These are phyloP conservation scores for Penicilliopsis zonata DNA, from an alignment of 495 filamentous ascomycete species.

Conservation along the genomic window DNA sequence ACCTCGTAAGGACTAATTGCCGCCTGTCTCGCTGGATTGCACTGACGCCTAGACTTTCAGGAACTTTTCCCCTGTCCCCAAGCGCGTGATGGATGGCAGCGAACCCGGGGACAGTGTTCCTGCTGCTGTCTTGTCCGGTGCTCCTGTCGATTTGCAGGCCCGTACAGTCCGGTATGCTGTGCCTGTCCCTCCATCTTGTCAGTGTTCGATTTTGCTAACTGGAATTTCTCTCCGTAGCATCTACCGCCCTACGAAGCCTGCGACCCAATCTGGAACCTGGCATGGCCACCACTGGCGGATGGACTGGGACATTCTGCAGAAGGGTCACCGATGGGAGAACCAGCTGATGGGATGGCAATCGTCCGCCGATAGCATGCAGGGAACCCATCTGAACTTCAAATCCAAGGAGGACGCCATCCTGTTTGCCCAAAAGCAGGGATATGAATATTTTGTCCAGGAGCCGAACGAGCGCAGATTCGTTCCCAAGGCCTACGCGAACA, in stretches of 20 bases:
- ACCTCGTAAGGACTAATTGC: slow-evolving; percentile 54
- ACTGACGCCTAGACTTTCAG: slow-evolving; percentile 32
- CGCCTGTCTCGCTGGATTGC: background rate
- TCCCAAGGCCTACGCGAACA: slow-evolving; percentile 93
- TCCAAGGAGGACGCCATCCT: slow-evolving; percentile 87
- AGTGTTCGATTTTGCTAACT: slow-evolving; percentile 3
- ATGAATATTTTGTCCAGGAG: slow-evolving; percentile 98
- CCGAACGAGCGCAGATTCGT: slow-evolving; percentile 76
- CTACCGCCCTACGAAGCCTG: slow-evolving; percentile 77
- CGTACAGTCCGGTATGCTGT: slow-evolving; percentile 81
- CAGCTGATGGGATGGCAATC: slow-evolving; percentile 97
- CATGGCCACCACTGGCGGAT: slow-evolving; percentile 82
- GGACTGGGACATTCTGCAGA: slow-evolving; percentile 91
- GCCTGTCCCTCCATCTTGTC: too few species aligned
- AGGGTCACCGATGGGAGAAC: slow-evolving; percentile 96
- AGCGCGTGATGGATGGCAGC: slow-evolving; percentile 78
- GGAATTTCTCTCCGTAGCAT: slow-evolving; percentile 47
- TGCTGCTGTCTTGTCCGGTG: slow-evolving; percentile 81
- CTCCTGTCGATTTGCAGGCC: slow-evolving; percentile 85
- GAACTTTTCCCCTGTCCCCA: slow-evolving; percentile 80
- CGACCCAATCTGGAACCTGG: slow-evolving; percentile 86
- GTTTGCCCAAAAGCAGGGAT: slow-evolving; percentile 97
- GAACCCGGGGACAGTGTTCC: slow-evolving; percentile 64
- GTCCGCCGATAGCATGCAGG: slow-evolving; percentile 85
- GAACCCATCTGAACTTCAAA: slow-evolving; percentile 80